These are phyloP conservation scores for Amanita subjunquillea DNA, from an alignment of 768 basidiomycete genomes.

Conservation along the genomic window DNA sequence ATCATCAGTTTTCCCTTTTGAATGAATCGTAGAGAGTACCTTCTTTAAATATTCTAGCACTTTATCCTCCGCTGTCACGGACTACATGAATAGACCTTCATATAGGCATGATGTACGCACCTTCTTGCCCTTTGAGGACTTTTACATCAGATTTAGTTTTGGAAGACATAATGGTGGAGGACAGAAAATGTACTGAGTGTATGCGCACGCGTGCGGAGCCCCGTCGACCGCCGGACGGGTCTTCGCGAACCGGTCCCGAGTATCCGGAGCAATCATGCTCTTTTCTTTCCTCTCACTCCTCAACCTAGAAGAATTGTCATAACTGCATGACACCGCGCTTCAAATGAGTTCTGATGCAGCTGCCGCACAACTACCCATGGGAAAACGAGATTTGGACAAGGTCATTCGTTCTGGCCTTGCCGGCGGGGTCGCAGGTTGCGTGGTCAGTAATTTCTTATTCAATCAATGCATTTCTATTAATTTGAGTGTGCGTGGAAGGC, in stretches of 20 bases:
- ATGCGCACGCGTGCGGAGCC: background rate
- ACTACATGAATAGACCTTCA: background rate
- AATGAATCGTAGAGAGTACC: constrained; percentile 23
- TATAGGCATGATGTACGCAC: constrained; percentile 18
- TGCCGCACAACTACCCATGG: constrained; percentile 29
- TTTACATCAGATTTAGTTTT: constrained; percentile 49
- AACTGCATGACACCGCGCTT: constrained; percentile 24
- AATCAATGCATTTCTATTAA: constrained; percentile 7
- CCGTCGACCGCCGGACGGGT: constrained; percentile 5
- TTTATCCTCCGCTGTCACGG: constrained; percentile 52
- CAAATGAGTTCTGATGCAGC: constrained; percentile 58
- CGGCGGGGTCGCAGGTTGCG: constrained; percentile 88
- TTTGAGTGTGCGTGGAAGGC: constrained; percentile 39
- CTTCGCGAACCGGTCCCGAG: background rate
- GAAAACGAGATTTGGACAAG: constrained; percentile 48
- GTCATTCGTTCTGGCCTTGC: constrained; percentile 80
- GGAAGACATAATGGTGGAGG: constrained; percentile 26
- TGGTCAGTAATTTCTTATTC: constrained; percentile 41
- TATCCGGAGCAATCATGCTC: background rate
- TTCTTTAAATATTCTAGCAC: constrained; percentile 72
- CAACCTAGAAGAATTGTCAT: background rate
- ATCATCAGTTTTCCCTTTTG: background rate
- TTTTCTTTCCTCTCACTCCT: background rate
- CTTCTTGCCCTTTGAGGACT: constrained; percentile 69
- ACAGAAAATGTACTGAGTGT: background rate